Percentiles rank a stretch among this genome's conserved stretches.
phyloP scores from a whole-genome alignment of 129 eudicot genomes.

The Flaveria brownii region DNA sequence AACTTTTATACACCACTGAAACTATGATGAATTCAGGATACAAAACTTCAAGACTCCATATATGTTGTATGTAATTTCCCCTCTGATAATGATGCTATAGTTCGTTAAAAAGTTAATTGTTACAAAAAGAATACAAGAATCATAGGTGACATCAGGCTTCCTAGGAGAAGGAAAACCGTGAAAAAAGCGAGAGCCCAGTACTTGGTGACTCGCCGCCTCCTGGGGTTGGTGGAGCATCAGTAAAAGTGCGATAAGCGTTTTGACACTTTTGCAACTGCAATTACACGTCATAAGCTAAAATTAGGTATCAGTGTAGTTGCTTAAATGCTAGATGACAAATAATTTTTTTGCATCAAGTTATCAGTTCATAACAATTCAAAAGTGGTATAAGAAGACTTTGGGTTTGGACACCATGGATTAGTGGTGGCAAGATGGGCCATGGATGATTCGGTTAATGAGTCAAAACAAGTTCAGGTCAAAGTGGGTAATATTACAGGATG shows the following conservation, averaged over 20 bases:
- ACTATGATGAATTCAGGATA: constrained; percentile 34
- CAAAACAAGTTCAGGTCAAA: not conserved
- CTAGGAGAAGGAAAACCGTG: constrained; percentile 83
- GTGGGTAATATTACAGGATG: not conserved
- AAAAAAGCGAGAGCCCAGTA: constrained; percentile 71
- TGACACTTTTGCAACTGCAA: constrained; percentile 91
- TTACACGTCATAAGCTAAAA: not conserved
- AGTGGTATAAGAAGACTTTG: not conserved
- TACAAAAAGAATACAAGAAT: constrained; percentile 49
- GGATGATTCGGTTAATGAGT: not conserved
- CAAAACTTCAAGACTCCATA: constrained; percentile 29
- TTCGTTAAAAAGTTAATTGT: constrained; percentile 18
- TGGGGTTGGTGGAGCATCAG: constrained; percentile 69
- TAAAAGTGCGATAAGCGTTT: constrained; percentile 66
- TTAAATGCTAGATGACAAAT: not conserved
- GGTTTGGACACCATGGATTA: not conserved
- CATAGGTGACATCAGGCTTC: constrained; percentile 5
- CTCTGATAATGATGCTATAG: constrained; percentile 22
- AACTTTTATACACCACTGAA: constrained; percentile 33
- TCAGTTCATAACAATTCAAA: not conserved
- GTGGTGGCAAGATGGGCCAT: not conserved
- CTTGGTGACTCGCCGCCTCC: constrained; percentile 51
- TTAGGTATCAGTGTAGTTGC: constrained; percentile 18
- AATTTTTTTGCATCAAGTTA: not conserved
- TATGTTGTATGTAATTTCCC: constrained; percentile 28